A percentile compares a stretch with the other conserved stretches of the same genome.
Conservation (phyloP, 208 protist species). For the Entamoeba invadens region DNA sequence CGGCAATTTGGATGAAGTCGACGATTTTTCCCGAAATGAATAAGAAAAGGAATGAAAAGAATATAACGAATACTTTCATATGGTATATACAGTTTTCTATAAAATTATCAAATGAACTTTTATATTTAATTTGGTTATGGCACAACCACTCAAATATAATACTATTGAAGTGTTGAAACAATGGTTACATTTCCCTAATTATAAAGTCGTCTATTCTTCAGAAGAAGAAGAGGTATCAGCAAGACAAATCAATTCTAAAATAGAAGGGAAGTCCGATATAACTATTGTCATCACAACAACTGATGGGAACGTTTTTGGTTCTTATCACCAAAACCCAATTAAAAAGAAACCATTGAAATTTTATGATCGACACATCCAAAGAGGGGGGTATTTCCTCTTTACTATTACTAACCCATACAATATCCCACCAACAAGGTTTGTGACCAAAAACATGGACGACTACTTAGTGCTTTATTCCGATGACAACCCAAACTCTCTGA, state of each 20-base stretch:
- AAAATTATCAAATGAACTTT: no score
- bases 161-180: background rate
- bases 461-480: background rate
- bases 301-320: background rate
- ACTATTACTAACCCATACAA: background rate
- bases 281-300: background rate
- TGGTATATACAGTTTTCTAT: no score
- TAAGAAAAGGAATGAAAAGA: no score
- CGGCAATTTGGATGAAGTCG: background rate
- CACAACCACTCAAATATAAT: no score
- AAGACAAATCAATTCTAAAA: background rate
- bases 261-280: background rate
- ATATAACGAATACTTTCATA: no score
- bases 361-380: background rate
- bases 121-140: no score
- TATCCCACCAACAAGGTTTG: background rate
- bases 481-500: background rate
- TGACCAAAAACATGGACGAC: background rate
- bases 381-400: background rate
- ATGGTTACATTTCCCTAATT: background rate
- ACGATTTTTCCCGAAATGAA: no score
- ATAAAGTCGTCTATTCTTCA: background rate
- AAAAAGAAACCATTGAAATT: background rate
- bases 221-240: background rate
- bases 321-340: background rate